These are phyloP conservation scores for Phytophthora crassamura DNA, from an alignment of 352 stramenopile species.

Conservation along the genomic window DNA sequence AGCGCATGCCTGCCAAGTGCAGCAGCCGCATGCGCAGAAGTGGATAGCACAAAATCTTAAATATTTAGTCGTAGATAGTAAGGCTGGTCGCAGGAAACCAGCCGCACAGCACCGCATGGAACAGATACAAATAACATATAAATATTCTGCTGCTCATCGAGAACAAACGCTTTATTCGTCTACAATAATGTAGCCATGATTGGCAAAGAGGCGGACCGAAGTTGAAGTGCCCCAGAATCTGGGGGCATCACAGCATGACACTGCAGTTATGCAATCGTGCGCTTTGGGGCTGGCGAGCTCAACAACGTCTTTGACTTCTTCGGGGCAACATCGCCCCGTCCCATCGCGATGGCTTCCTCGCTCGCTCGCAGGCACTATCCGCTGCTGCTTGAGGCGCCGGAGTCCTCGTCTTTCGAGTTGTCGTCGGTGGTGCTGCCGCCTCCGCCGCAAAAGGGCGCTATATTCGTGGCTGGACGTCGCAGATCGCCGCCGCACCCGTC, in stretches of 20 bases:
- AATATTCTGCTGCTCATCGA: conserved; percentile 23
- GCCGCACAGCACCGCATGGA: conserved; percentile 7
- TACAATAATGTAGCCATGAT: conserved; percentile 18
- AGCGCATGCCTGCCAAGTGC: not conserved
- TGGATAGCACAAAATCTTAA: conserved; percentile 14
- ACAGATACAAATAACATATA: conserved; percentile 22
- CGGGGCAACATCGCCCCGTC: not conserved
- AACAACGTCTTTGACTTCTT: not conserved
- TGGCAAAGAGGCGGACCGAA: not conserved
- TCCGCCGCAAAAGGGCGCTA: not conserved
- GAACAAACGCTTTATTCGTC: conserved; percentile 14
- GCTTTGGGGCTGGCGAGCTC: not conserved
- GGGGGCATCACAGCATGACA: too few relatives aligned
- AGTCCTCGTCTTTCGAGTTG: not conserved
- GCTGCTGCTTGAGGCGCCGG: not conserved
- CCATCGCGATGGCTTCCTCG: not conserved
- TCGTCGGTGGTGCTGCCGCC: not conserved
- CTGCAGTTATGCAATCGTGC: too few relatives aligned
- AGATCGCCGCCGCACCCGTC: not conserved
- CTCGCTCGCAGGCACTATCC: not conserved
- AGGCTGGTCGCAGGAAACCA: conserved; percentile 24
- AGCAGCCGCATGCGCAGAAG: conserved; percentile 8
- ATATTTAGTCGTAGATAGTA: conserved; percentile 34
- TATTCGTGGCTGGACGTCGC: conserved; percentile 2
- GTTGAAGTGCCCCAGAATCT: conserved; percentile 1